Base-by-base conservation (phyloP, 2,329 filamentous ascomycete genomes). In the Volutella citrinella region DNA sequence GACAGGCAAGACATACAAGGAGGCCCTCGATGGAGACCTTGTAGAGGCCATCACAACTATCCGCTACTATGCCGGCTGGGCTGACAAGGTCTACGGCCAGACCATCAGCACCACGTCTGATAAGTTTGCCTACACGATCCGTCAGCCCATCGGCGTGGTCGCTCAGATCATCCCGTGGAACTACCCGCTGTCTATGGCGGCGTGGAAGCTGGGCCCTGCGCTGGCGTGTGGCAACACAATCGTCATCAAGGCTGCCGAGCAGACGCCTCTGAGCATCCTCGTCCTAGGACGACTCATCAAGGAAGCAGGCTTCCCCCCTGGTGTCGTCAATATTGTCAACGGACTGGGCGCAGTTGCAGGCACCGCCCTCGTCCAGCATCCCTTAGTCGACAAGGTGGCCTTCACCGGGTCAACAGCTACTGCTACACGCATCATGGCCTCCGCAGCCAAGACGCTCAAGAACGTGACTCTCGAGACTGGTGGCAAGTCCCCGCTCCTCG, bases 371-470 rank as follows among this genome's bases (percentile, higher is more conserved):
- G 81, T 79, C 3, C 69, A 72, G 24, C 86, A 91, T 54, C 63
- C 77, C 16, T 74, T 74, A 25, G 72, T 91, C 12, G 80, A 87
- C 53, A 90, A 90, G 66, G 71, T 91, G 41, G 83, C 85, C 0
- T 91, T 90, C 45, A 90, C 86, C 0, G 86, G 86, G 23, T 84
- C 79, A 5, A 90, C 85, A 0, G 66, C 68, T 3, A 89, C 84
- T 1, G 86, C 81, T 7, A 76, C 78, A 35, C 72, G 82, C 31
- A 86, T 90, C 44, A 88, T 89, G 83, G 86, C 85, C 56, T 72
- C 77, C 60, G 84, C 85, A 0, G 72, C 78, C n/a, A 62, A 73
- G 2, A 86, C 69, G 45, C 64, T 79, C 50, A 82, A 82, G 61
- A 82, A 80, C 51, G 77, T 82, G 38, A 82, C 78, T 2, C 66